These are phyloP conservation scores for Biscogniauxia mediterranea DNA, from an alignment of 2,329 filamentous ascomycete genomes.

Conservation along the genomic window DNA sequence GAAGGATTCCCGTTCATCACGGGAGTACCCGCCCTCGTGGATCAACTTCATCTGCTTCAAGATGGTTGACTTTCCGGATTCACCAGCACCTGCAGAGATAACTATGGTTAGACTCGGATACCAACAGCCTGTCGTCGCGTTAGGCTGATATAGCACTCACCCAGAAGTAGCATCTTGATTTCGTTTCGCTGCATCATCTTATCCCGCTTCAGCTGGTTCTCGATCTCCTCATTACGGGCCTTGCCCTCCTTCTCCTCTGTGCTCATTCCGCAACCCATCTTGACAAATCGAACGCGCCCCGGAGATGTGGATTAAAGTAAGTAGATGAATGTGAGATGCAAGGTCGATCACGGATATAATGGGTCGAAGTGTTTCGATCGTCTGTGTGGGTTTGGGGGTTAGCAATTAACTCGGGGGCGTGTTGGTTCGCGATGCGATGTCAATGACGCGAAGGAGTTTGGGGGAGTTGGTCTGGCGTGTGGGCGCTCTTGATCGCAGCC, in stretches of 20 bases:
- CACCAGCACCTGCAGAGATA: conserved; percentile 74
- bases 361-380: neutral
- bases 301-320: conserved; percentile 10
- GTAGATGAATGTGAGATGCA: neutral
- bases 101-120: conserved; percentile 20
- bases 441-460: neutral
- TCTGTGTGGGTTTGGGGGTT: neutral
- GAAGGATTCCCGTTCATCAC: conserved; percentile 73
- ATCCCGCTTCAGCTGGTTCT: conserved; percentile 98
- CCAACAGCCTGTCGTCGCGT: neutral
- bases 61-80: conserved; percentile 94
- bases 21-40: conserved; percentile 96
- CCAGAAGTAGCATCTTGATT: conserved; percentile 99
- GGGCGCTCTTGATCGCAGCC: too few relatives aligned
- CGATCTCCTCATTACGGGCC: conserved; percentile 99
- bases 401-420: neutral
- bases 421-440: neutral
- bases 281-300: conserved; percentile 45
- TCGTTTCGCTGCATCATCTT: conserved; percentile 99
- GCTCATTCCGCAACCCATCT: conserved; percentile 99
- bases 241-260: conserved; percentile 99
- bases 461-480: too few relatives aligned
- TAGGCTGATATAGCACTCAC: conserved; percentile 59
- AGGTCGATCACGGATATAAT: neutral
- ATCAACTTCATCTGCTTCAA: conserved; percentile 99